Evolutionary conservation across 192 early-diverging fungal species (phyloP).

Genomic region (Gigaspora rosea): DNA sequence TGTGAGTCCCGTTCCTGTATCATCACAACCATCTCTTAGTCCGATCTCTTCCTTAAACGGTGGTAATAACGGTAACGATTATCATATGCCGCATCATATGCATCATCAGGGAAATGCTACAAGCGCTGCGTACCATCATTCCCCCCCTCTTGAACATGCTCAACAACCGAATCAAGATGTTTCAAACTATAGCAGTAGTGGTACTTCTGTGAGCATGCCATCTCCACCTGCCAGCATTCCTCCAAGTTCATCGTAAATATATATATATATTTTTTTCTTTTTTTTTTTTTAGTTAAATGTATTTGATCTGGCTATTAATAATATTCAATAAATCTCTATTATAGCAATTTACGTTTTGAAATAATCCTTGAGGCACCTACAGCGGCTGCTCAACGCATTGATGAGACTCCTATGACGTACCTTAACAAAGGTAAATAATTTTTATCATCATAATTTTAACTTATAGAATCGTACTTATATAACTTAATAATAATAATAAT

Average conservation of each 20-base stretch:
- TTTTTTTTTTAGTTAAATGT: neutral
- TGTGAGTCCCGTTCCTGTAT: constrained; percentile 10
- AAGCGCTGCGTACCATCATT: constrained; percentile 22
- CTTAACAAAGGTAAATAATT: constrained; percentile 65
- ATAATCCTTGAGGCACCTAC: constrained; percentile 50
- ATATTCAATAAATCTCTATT: neutral
- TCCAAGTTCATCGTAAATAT: constrained; percentile 19
- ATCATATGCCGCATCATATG: constrained; percentile 32
- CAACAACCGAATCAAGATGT: constrained; percentile 27
- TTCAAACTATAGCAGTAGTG: constrained; percentile 23
- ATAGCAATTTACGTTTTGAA: constrained; percentile 40
- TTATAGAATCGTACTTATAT: neutral
- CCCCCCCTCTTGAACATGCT: constrained; percentile 25
- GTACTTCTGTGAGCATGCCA: constrained; percentile 23
- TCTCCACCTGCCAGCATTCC: constrained; percentile 30
- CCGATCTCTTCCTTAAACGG: constrained; percentile 23
- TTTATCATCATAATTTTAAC: neutral
- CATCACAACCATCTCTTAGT: constrained; percentile 21
- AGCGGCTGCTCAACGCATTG: constrained; percentile 52
- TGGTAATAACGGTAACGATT: constrained; percentile 18
- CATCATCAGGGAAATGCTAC: neutral
- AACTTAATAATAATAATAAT: neutral
- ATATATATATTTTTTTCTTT: neutral
- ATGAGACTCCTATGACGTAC: constrained; percentile 66
- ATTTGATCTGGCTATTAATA: neutral